Conservation (phyloP, 768 basidiomycete species). For the Suillus weaverae region DNA sequence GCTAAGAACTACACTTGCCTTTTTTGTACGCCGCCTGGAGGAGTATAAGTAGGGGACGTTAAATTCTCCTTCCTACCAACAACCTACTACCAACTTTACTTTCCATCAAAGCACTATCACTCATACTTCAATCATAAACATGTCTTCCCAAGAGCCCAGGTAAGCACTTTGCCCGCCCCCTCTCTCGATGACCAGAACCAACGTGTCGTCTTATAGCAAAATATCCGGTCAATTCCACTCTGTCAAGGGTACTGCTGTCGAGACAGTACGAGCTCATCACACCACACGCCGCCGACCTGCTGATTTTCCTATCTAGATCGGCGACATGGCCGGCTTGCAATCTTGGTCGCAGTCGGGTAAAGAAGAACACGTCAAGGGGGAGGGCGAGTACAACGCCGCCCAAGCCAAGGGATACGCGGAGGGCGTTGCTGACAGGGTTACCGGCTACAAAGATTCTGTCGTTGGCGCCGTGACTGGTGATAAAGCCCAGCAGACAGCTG, state of each 20-base stretch:
- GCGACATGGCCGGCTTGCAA: conserved; percentile 43
- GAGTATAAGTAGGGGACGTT: conserved; percentile 26
- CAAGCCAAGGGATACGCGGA: conserved; percentile 52
- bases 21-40: conserved; percentile 24
- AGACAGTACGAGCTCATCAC: conserved; percentile 26
- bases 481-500: conserved; percentile 47
- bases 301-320: conserved; percentile 28
- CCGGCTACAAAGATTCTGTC: conserved; percentile 54
- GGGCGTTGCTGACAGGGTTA: conserved; percentile 44
- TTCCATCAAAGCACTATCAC: background rate
- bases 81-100: conserved; percentile 12
- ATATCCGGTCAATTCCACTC: conserved; percentile 37
- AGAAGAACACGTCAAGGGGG: conserved; percentile 50
- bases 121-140: conserved; percentile 12
- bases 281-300: too few species aligned
- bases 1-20: conserved; percentile 26
- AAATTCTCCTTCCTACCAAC: background rate
- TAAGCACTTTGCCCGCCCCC: conserved; percentile 10
- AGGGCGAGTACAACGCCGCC: conserved; percentile 47
- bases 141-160: conserved; percentile 28
- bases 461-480: conserved; percentile 60
- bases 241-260: conserved; percentile 36
- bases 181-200: background rate
- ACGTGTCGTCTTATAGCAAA: conserved; percentile 28
- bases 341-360: conserved; percentile 47